Conservation (phyloP, 148 eudicot genomes). For the Amaranthus hypochondriacus region DNA sequence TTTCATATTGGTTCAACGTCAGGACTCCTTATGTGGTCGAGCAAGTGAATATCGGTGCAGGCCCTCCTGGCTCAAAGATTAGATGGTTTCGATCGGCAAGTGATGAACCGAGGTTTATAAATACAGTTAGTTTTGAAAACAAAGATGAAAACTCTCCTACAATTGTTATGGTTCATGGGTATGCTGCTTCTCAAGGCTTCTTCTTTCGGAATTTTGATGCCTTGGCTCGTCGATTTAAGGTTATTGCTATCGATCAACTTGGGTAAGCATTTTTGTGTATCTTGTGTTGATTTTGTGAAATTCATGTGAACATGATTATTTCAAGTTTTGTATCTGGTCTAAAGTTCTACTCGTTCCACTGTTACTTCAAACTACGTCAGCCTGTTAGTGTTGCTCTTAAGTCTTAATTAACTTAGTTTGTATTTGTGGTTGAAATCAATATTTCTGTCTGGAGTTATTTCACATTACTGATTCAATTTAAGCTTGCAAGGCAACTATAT, state of each 20-base stretch:
- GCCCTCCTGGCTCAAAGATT: constrained; percentile 86
- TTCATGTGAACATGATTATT: neutral
- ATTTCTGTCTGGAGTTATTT: too few relatives aligned
- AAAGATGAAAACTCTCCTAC: constrained; percentile 64
- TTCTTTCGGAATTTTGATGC: constrained; percentile 94
- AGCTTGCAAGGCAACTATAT: too few relatives aligned
- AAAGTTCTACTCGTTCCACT: neutral
- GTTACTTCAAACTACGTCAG: too few relatives aligned
- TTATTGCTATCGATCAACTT: constrained; percentile 95
- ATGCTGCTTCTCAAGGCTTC: constrained; percentile 96
- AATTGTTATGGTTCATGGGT: constrained; percentile 95
- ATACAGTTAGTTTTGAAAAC: constrained; percentile 75
- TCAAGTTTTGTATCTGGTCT: neutral
- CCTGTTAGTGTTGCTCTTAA: too few relatives aligned
- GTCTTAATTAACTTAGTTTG: too few relatives aligned
- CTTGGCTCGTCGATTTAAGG: constrained; percentile 66
- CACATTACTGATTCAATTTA: too few relatives aligned
- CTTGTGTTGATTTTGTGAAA: neutral
- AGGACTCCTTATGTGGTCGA: constrained; percentile 82
- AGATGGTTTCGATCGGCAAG: constrained; percentile 97
- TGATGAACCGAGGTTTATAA: constrained; percentile 73
- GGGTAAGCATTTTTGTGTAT: constrained; percentile 41
- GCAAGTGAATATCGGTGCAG: constrained; percentile 77
- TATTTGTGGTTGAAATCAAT: too few relatives aligned
- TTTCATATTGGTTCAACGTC: constrained; percentile 20